These are phyloP conservation scores for Solanum verrucosum DNA, from an alignment of 257 asterid genomes.

Conservation along the genomic window DNA sequence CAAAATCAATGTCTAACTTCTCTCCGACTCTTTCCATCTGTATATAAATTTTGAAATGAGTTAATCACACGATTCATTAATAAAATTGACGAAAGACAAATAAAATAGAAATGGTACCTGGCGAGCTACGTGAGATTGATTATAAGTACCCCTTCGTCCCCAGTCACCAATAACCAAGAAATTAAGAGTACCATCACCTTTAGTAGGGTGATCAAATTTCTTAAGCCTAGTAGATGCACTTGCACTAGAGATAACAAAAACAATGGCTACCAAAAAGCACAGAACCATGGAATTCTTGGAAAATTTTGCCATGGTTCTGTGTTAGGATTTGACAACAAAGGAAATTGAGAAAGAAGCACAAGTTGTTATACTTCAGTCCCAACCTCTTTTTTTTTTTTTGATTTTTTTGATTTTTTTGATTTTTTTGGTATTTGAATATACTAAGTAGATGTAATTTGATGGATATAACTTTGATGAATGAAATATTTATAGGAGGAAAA, in stretches of 20 bases:
- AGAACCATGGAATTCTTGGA: conserved; percentile 38
- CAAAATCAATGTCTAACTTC: conserved; percentile 58
- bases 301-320: conserved; percentile 37
- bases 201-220: conserved; percentile 47
- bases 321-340: background rate
- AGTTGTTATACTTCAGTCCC: background rate
- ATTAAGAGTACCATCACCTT: conserved; percentile 43
- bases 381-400: background rate
- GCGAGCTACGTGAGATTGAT: conserved; percentile 75
- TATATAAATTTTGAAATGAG: background rate
- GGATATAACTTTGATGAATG: background rate
- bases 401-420: too few species aligned
- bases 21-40: conserved; percentile 92
- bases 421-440: background rate
- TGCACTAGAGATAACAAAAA: background rate
- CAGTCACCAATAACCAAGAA: conserved; percentile 93
- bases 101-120: conserved; percentile 25
- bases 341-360: background rate
- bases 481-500: background rate
- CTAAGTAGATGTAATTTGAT: background rate
- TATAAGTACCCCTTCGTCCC: conserved; percentile 80
- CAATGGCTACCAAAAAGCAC: conserved; percentile 23
- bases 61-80: background rate
- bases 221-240: conserved; percentile 25
- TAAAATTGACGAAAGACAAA: background rate